A percentile compares a stretch with the other conserved stretches of the same genome.
Evolutionary conservation across 148 eudicot species (phyloP).

Genomic region (Camellia granthamiana): DNA sequence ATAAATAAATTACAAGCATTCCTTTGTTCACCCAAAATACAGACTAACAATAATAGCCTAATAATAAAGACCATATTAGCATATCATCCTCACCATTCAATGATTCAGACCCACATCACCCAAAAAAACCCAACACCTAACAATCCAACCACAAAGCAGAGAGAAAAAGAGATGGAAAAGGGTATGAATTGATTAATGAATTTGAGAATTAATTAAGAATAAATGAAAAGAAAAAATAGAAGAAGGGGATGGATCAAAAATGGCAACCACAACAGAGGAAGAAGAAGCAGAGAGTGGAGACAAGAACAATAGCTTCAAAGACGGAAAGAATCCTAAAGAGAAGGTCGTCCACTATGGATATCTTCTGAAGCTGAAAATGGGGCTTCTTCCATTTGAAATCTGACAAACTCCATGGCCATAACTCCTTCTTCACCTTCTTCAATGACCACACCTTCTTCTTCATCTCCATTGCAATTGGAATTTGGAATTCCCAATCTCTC

Average conservation of each 20-base stretch:
- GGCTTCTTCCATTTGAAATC: background rate
- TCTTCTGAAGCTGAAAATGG: background rate
- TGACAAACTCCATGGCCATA: background rate
- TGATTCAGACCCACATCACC: too few species aligned
- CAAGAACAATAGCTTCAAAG: constrained; percentile 1
- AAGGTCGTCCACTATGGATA: constrained; percentile 2
- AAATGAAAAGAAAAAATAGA: background rate
- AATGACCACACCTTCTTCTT: background rate
- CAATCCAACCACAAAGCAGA: too few species aligned
- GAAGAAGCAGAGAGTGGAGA: constrained; percentile 13
- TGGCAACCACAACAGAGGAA: constrained; percentile 12
- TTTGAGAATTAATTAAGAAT: too few species aligned
- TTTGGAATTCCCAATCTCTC: background rate
- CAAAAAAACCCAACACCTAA: too few species aligned
- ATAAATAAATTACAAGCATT: too few species aligned
- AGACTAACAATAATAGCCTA: too few species aligned
- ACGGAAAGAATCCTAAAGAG: constrained; percentile 5
- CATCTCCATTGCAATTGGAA: background rate
- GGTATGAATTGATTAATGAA: too few species aligned
- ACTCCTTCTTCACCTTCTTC: background rate
- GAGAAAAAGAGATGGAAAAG: too few species aligned
- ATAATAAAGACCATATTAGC: too few species aligned
- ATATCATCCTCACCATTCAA: too few species aligned
- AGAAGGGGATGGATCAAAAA: background rate
- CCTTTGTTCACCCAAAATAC: too few species aligned